phyloP scores from a whole-genome alignment of 2,329 filamentous ascomycete genomes.

The Pleoardoris graminearum region DNA sequence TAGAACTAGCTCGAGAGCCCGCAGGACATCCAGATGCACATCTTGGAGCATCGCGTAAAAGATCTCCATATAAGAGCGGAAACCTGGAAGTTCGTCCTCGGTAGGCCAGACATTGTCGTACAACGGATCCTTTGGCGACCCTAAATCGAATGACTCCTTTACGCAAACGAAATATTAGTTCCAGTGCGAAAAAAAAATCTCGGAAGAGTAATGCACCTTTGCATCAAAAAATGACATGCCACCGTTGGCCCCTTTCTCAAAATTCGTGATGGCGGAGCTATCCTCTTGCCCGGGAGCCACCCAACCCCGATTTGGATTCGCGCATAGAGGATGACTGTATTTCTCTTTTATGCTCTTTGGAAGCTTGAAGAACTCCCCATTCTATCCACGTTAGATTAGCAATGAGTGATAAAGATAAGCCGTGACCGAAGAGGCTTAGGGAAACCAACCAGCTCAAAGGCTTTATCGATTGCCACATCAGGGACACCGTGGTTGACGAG shows the following conservation, averaged over 20 bases:
- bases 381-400: constrained; percentile 5
- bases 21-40: constrained; percentile 10
- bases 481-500: constrained; percentile 13
- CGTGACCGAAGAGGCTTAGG: neutral
- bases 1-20: constrained; percentile 15
- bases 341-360: constrained; percentile 7
- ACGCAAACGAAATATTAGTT: too few species aligned
- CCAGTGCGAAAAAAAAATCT: neutral
- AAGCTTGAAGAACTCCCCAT: constrained; percentile 13
- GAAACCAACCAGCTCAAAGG: too few species aligned
- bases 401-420: neutral
- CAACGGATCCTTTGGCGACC: neutral
- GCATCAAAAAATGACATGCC: constrained; percentile 2
- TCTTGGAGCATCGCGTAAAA: constrained; percentile 13
- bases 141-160: constrained; percentile 16
- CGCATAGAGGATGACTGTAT: neutral
- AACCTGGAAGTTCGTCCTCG: constrained; percentile 12
- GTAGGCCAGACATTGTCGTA: constrained; percentile 9
- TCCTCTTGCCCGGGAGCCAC: constrained; percentile 4
- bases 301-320: constrained; percentile 18
- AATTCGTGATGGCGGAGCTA: neutral
- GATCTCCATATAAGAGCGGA: constrained; percentile 19
- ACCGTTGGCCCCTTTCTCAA: too few species aligned
- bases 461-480: constrained; percentile 7
- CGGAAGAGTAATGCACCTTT: constrained; percentile 1